Conservation (phyloP, 176 grass and related monocot species). For the Eleusine coracana region DNA sequence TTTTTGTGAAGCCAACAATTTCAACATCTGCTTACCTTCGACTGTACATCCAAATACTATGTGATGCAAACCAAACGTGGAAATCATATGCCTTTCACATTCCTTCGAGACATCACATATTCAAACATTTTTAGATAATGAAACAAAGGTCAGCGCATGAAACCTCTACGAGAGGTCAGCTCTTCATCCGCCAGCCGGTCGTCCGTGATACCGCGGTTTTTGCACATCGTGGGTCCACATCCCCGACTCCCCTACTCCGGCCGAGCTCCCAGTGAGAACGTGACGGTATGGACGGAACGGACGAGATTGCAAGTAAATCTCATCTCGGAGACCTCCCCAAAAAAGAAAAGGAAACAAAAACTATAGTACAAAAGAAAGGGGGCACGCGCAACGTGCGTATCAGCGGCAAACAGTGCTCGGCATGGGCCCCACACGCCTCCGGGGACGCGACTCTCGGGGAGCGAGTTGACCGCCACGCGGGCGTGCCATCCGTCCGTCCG, state of each 20-base stretch:
- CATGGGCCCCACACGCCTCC: background rate
- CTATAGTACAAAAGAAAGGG: background rate
- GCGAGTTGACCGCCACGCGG: background rate
- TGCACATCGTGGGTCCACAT: background rate
- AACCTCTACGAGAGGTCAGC: too few species aligned
- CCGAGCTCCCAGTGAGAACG: background rate
- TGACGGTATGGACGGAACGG: background rate
- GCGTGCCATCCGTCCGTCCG: background rate
- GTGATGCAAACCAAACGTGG: too few species aligned
- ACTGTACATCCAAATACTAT: too few species aligned
- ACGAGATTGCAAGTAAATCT: background rate
- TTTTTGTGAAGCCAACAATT: too few species aligned
- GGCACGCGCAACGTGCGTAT: background rate
- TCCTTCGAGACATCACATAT: too few species aligned
- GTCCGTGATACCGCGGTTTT: conserved; percentile 8
- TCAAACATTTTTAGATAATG: too few species aligned
- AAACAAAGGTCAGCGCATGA: too few species aligned
- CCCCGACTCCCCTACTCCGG: background rate
- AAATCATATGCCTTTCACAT: too few species aligned
- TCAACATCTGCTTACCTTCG: too few species aligned
- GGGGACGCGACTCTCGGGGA: background rate
- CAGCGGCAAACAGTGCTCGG: background rate
- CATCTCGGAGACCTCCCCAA: background rate
- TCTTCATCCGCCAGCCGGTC: background rate
- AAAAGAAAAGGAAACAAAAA: background rate